phyloP scores from a whole-genome alignment of 495 filamentous ascomycete species.

The Bacidia rubella region DNA sequence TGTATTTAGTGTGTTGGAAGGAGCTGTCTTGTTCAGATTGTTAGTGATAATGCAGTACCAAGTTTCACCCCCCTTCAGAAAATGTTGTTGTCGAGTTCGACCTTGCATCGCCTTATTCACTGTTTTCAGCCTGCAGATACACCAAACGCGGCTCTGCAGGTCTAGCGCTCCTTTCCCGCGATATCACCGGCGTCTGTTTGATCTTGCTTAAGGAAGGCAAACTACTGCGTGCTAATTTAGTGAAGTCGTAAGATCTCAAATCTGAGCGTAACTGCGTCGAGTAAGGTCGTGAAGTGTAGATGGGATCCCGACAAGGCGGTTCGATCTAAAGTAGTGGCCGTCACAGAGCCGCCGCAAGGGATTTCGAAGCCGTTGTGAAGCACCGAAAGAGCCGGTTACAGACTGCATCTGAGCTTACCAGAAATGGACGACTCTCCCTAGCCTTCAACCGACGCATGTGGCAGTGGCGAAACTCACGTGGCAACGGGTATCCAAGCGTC shows the following conservation, averaged over 20 bases:
- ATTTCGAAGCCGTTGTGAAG: too few species aligned
- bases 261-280: not conserved
- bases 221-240: not conserved
- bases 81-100: too few species aligned
- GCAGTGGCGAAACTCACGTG: too few species aligned
- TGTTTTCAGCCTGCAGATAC: not conserved
- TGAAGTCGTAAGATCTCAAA: not conserved
- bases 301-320: not conserved
- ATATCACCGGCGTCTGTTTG: not conserved
- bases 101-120: too few species aligned
- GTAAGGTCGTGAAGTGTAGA: not conserved
- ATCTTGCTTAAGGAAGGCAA: not conserved
- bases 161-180: not conserved
- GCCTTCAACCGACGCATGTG: too few species aligned
- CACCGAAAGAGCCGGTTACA: too few species aligned
- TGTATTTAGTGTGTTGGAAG: not conserved
- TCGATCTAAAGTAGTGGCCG: not conserved
- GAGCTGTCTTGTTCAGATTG: constrained; percentile 3
- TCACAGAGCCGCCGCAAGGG: not conserved
- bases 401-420: not conserved
- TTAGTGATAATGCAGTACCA: constrained; percentile 1
- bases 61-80: not conserved
- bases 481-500: too few species aligned
- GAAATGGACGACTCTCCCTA: not conserved
- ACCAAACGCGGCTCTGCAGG: not conserved